Percentiles rank a stretch among this genome's conserved stretches.
phyloP scores from a whole-genome alignment of 2,329 filamentous ascomycete species.

The Paecilomyces sp. region DNA sequence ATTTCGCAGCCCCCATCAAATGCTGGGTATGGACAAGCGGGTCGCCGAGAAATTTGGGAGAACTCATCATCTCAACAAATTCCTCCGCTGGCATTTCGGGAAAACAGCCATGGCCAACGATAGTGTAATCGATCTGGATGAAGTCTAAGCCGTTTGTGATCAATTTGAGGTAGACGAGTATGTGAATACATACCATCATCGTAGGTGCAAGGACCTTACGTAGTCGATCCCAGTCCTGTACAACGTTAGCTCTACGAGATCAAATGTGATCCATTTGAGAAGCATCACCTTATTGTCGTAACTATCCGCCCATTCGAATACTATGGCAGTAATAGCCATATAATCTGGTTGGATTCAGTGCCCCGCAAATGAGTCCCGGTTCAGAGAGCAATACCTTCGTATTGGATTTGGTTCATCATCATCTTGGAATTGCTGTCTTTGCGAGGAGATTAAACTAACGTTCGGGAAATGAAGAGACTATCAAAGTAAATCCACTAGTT shows the following conservation, averaged over 20 bases:
- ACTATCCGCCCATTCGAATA: not conserved
- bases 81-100: slow-evolving; percentile 2
- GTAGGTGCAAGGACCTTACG: slow-evolving; percentile 2
- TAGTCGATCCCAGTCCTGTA: slow-evolving; percentile 5
- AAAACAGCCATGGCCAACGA: not conserved
- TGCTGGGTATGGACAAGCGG: slow-evolving; percentile 12
- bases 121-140: not conserved
- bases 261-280: not conserved
- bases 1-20: slow-evolving; percentile 12
- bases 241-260: not conserved
- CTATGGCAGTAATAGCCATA: not conserved
- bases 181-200: not conserved
- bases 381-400: not conserved
- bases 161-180: not conserved
- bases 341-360: not conserved
- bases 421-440: not conserved
- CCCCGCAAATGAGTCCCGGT: not conserved
- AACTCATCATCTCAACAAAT: slow-evolving; percentile 8
- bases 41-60: slow-evolving; percentile 9
- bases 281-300: not conserved
- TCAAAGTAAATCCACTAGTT: not conserved
- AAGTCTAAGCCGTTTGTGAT: not conserved
- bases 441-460: too few relatives aligned
- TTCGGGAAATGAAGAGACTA: not conserved
- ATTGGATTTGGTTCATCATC: not conserved